Evolutionary conservation across 169 alveolate species (phyloP).

Genomic region (Fabrea salina): DNA sequence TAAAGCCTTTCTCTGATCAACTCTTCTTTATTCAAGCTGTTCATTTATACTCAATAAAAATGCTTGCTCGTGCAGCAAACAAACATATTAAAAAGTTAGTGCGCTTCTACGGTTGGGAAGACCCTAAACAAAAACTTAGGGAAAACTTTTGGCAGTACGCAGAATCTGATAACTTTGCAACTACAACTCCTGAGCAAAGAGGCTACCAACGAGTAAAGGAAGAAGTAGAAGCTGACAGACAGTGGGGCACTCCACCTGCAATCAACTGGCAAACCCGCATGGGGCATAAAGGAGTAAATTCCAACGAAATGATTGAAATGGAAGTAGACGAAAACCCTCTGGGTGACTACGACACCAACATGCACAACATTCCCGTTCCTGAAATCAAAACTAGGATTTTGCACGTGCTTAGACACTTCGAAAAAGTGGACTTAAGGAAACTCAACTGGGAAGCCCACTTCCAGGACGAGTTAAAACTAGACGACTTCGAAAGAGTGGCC

Average conservation of each 20-base stretch:
- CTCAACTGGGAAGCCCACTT: constrained; percentile 55
- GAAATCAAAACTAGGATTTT: constrained; percentile 50
- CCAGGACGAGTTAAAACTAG: constrained; percentile 49
- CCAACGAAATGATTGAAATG: neutral
- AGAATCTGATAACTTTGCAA: neutral
- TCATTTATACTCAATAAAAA: too few species aligned
- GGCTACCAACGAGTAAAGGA: constrained; percentile 18
- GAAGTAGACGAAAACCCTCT: constrained; percentile 16
- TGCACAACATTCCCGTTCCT: neutral
- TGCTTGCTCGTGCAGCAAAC: too few species aligned
- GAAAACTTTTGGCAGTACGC: constrained; percentile 31
- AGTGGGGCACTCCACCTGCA: neutral
- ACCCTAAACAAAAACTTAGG: neutral
- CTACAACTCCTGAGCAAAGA: constrained; percentile 32
- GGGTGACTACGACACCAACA: constrained; percentile 16
- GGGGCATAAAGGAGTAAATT: neutral
- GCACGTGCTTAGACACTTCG: constrained; percentile 39
- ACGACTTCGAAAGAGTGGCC: constrained; percentile 62
- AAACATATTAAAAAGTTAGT: too few species aligned
- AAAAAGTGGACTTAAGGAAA: constrained; percentile 43
- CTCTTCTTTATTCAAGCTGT: too few species aligned
- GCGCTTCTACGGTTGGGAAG: constrained; percentile 31
- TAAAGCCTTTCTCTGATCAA: too few species aligned
- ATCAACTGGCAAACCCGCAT: neutral
- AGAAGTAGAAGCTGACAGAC: neutral